phyloP scores from a whole-genome alignment of 2,329 filamentous ascomycete genomes.

The Aureobasidium namibiae region DNA sequence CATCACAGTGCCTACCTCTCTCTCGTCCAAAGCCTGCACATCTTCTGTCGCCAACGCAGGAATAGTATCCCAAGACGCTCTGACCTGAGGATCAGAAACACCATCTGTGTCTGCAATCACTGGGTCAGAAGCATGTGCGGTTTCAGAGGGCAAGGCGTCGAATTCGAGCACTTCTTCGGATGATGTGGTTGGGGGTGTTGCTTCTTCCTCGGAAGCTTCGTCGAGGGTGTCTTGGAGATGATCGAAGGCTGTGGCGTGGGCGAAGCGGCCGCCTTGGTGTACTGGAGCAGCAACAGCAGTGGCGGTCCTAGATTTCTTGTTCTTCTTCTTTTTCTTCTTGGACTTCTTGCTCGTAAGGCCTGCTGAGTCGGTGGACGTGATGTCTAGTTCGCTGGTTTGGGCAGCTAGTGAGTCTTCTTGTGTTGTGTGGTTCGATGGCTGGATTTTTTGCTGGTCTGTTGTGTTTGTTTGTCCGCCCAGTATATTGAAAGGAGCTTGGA shows the following conservation, averaged over 20 bases:
- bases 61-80: not conserved
- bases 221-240: constrained; percentile 19
- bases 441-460: not conserved
- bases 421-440: not conserved
- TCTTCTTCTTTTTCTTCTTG: constrained; percentile 16
- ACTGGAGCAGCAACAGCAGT: not conserved
- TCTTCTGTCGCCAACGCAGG: not conserved
- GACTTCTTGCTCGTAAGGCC: constrained; percentile 13
- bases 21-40: not conserved
- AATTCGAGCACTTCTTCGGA: constrained; percentile 11
- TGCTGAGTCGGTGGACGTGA: not conserved
- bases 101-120: constrained; percentile 12
- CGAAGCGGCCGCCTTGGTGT: constrained; percentile 19
- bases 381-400: not conserved
- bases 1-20: constrained; percentile 26
- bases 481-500: not conserved
- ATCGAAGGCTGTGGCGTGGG: constrained; percentile 26
- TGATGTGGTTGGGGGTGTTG: not conserved
- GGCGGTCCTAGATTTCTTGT: not conserved
- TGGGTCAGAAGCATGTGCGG: not conserved
- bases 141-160: constrained; percentile 10
- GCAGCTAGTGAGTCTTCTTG: not conserved
- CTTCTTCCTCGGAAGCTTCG: constrained; percentile 11
- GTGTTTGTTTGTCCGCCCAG: not conserved
- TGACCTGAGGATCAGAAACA: not conserved